Conservation (phyloP, 345 rosid genomes). For the Linum tenue region DNA sequence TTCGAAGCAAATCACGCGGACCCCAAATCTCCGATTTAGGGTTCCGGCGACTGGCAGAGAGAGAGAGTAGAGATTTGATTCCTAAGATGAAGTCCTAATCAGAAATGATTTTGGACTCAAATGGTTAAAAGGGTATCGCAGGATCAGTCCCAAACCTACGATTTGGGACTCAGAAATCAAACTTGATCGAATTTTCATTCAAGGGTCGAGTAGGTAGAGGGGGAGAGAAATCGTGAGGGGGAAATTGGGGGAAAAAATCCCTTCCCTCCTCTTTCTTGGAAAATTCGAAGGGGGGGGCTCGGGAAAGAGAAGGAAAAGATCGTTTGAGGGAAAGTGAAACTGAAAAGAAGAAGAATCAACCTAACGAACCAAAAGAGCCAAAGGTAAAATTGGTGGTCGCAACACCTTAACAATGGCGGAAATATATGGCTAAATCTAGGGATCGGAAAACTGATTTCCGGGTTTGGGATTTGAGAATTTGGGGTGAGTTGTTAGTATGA, state of each 20-base stretch:
- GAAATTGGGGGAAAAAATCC: too few species aligned
- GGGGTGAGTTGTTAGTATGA: not conserved
- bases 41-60: not conserved
- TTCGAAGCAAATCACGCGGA: too few species aligned
- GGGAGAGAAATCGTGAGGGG: not conserved
- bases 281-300: too few species aligned
- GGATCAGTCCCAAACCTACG: not conserved
- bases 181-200: too few species aligned
- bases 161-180: too few species aligned
- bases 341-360: too few species aligned
- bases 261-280: not conserved
- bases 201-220: not conserved
- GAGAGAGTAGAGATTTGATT: not conserved
- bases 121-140: too few species aligned
- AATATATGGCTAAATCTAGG: not conserved
- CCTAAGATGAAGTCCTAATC: too few species aligned
- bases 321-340: not conserved
- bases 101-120: not conserved
- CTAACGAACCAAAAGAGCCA: not conserved
- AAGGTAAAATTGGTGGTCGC: not conserved
- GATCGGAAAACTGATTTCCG: not conserved
- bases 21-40: not conserved
- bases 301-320: not conserved
- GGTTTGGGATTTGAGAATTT: too few species aligned
- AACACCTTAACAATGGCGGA: not conserved